Evolutionary conservation across 805 yeast genomes (phyloP).

Genomic region (Metschnikowia sp.): DNA sequence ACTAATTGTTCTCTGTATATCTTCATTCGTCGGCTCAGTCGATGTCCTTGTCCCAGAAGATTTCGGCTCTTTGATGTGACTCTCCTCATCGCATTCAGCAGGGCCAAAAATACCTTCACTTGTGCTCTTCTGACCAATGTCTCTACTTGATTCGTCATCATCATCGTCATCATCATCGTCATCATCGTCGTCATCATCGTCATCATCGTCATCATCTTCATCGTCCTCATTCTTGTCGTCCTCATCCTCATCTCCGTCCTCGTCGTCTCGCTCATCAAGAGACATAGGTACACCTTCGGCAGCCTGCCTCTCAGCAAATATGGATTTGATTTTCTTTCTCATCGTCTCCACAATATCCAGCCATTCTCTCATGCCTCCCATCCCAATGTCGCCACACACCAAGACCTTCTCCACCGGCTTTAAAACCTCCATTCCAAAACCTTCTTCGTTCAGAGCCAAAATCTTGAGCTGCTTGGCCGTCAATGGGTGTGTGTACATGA

Average conservation of each 20-base stretch:
- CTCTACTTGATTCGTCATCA: background rate
- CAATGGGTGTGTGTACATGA: conserved; percentile 46
- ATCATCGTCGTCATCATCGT: conserved; percentile 36
- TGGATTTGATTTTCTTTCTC: conserved; percentile 29
- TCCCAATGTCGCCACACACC: conserved; percentile 47
- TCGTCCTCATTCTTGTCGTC: conserved; percentile 39
- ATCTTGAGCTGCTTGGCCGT: conserved; percentile 38
- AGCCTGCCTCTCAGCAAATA: conserved; percentile 24
- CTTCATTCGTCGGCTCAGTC: background rate
- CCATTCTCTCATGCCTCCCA: conserved; percentile 53
- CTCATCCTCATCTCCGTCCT: conserved; percentile 28
- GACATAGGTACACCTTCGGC: conserved; percentile 7
- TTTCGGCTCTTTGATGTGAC: background rate
- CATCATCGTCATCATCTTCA: conserved; percentile 29
- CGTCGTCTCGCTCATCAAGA: conserved; percentile 16
- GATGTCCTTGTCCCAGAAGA: background rate
- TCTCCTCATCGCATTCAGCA: background rate
- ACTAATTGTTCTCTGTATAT: conserved; percentile 12
- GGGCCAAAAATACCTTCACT: conserved; percentile 6
- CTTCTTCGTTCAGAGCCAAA: conserved; percentile 33
- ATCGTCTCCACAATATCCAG: conserved; percentile 42
- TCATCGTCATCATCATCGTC: conserved; percentile 35
- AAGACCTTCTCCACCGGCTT: conserved; percentile 46
- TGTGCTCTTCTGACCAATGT: too few relatives aligned
- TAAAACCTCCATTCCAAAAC: conserved; percentile 42